A percentile compares a stretch with the other conserved stretches of the same genome.
phyloP scores from a whole-genome alignment of 2,329 filamentous ascomycete genomes.

The Elsinoe fawcettii region DNA sequence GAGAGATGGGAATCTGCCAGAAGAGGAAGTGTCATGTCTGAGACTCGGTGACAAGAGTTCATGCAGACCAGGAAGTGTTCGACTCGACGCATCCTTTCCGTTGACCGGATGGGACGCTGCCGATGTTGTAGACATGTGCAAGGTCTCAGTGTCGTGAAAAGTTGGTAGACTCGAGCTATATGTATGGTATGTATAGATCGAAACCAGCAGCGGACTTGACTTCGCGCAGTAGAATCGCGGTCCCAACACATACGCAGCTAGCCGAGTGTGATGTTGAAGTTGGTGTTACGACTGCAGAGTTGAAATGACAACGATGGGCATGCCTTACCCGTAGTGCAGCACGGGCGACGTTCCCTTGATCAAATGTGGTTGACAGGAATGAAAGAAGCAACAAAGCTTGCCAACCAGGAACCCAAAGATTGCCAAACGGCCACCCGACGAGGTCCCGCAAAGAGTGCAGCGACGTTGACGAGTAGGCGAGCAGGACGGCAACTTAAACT shows the following conservation, averaged over 20 bases:
- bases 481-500: constrained; percentile 11
- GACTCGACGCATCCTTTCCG: constrained; percentile 8
- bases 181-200: background rate
- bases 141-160: background rate
- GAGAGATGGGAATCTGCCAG: constrained; percentile 7
- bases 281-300: background rate
- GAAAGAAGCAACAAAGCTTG: constrained; percentile 14
- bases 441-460: background rate
- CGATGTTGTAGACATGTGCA: constrained; percentile 5
- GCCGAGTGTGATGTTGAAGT: background rate
- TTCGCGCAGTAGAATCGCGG: background rate
- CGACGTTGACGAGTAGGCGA: constrained; percentile 10
- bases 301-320: constrained; percentile 7
- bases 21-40: background rate
- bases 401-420: constrained; percentile 13
- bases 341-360: background rate
- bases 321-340: constrained; percentile 11
- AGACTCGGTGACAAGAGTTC: constrained; percentile 11
- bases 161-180: background rate
- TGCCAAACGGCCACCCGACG: constrained; percentile 3
- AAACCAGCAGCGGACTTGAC: background rate
- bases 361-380: constrained; percentile 3
- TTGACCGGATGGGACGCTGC: constrained; percentile 7
- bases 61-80: constrained; percentile 9
- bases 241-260: background rate